Base-by-base conservation (phyloP, 2,329 filamentous ascomycete genomes). In the Aspergillus melleus region DNA sequence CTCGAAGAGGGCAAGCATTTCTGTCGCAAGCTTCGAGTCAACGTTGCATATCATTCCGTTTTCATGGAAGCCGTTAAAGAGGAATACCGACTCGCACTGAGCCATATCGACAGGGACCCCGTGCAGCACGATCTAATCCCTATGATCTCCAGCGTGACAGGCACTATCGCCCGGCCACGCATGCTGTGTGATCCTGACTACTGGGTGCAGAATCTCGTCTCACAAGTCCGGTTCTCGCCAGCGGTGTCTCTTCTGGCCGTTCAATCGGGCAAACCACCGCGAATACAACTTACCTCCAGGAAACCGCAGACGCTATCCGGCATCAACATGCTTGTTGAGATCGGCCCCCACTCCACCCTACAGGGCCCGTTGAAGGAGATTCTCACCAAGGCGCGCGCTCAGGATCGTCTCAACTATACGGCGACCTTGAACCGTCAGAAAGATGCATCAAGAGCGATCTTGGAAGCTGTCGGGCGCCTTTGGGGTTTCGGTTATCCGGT, bases 91-190 rank as follows among this genome's bases (percentile, higher is more conserved):
- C 30, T 39, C 10, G 19, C 42, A 6, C 51, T 53, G 5, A 53
- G 39, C 11, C n/a, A 53, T 6, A 36, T 53, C 10, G 14, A 53
- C 9, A 36, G 20, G 11, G 30, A 30, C 5, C 51, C 51, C 24
- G 51, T 39, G n/a, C 22, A 19, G 3, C 51, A 11, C 9, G 51
- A 42, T 11, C 42, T 22, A n/a, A 30, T 36, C n/a, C 36, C 36
- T 9, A 53, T 53, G 51, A 39, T 39, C 32, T 53, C 51, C 24
- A 39, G 51, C 24, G 51, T 53, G 16, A 53, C 51, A 4, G 51
- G 51, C 12, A 24, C 19, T 10, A 20, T 53, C n/a, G 42, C 42
- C 0, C 11, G 22, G 12, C 36, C 36, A 5, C 24, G n/a, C 24
- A 36, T 39, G 11, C 20, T 53, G 5, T 36, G 32, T 14, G 32